phyloP scores from a whole-genome alignment of 2,329 filamentous ascomycete genomes.

The Penicillium sumatraense region DNA sequence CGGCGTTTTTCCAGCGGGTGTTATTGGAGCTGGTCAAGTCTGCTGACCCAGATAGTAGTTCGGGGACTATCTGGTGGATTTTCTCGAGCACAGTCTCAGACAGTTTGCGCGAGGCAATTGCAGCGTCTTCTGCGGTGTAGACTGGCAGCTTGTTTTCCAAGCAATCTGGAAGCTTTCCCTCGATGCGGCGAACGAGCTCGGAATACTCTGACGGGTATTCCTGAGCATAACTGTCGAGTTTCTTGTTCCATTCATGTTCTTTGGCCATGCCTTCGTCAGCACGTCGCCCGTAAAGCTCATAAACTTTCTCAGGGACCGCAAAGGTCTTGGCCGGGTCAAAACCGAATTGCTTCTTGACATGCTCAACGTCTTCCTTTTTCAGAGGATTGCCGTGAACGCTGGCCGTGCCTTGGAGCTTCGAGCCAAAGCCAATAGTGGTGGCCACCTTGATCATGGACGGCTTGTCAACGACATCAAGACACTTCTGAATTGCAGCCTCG shows the following conservation, averaged over 20 bases:
- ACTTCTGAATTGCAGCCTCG: constrained; percentile 52
- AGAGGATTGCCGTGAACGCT: constrained; percentile 64
- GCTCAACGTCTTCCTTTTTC: constrained; percentile 57
- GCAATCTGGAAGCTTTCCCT: constrained; percentile 53
- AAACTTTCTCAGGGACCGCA: constrained; percentile 51
- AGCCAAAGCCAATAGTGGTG: constrained; percentile 62
- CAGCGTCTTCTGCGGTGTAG: constrained; percentile 46
- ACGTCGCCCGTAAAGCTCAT: constrained; percentile 58
- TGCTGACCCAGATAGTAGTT: constrained; percentile 59
- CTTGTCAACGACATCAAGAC: constrained; percentile 51
- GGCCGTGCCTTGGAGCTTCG: constrained; percentile 49
- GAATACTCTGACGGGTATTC: constrained; percentile 53
- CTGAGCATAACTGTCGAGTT: constrained; percentile 49
- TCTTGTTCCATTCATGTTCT: constrained; percentile 54
- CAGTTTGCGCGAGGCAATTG: constrained; percentile 55
- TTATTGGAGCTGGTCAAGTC: constrained; percentile 59
- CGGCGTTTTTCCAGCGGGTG: constrained; percentile 59
- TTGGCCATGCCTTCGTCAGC: constrained; percentile 51
- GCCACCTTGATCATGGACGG: constrained; percentile 63
- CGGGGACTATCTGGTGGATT: constrained; percentile 52
- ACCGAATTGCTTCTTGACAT: constrained; percentile 57
- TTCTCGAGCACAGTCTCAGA: constrained; percentile 58
- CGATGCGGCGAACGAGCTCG: constrained; percentile 55
- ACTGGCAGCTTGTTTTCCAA: constrained; percentile 58
- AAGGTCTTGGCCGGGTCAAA: constrained; percentile 57